Evolutionary conservation across 768 basidiomycete genomes (phyloP), one percentile per base, ranked within the genome.

Genomic region (Phylloporus sp.): DNA sequence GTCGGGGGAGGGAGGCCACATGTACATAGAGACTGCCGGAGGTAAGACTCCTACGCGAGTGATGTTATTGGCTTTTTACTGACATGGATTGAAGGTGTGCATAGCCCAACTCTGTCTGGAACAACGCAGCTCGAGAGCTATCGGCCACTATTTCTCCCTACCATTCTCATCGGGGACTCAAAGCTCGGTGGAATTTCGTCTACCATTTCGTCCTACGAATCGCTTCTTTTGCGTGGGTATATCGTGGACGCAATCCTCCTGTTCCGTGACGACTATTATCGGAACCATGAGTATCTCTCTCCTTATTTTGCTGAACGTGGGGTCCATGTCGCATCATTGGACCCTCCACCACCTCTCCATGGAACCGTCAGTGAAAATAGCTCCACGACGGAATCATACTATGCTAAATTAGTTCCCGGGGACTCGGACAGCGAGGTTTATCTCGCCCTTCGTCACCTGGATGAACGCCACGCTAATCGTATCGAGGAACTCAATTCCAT

Each of bases 1-100:
- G 31, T 45, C 60, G 20, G 57, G 50, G 3, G 59, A 60, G 10
- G 60, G 58, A 12, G 74, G 77, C 3, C 80, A 86, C 60, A 79
- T 94, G 76, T 97, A 87, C 61, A 72, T 97, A 41, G 95, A 98
- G 70, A 95, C 95, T 9, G 95, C 95, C 13, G 95, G 95, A 81
- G 95, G 95, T 92, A 69, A 76, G 82, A 59, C 52, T 47, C 48
- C 44, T 42, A 46, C 46, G 50, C 56, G 54, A 52, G 60, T 40
- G 20, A 18, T 31, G 16, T 31, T 13, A 38, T 9, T 24, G 6
- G 38, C 32, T 20, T 49, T 47, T 8, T n/a, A n/a, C 47, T 58
- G 54, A 59, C 50, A 18, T 16, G 35, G 36, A 36, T 48, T 9
- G 0, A 65, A 95, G 94, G 95, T 34, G 88, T 95, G 11, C 95